Conservation (phyloP, 225 moss, liverwort and hornwort species). For the Takakia lepidozioides region DNA sequence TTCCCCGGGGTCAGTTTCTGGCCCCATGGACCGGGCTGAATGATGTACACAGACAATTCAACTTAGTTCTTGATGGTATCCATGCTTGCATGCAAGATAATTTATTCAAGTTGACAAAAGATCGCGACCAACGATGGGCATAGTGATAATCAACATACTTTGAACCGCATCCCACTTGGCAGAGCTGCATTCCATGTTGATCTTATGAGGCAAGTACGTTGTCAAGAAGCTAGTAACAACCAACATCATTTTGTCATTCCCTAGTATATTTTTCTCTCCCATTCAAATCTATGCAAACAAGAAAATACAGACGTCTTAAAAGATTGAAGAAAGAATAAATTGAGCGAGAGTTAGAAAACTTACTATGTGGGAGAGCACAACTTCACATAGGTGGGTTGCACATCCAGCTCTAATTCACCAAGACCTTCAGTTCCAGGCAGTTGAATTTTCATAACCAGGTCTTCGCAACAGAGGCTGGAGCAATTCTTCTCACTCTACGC, state of each 20-base stretch:
- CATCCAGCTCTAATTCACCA: slow-evolving; percentile 40
- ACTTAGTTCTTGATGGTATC: no score
- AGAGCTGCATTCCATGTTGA: slow-evolving; percentile 39
- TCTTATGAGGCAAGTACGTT: slow-evolving; percentile 51
- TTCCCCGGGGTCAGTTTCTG: no score
- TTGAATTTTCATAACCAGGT: slow-evolving; percentile 47
- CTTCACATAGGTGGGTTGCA: slow-evolving; percentile 47
- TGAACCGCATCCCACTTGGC: slow-evolving; percentile 54
- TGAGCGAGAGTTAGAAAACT: slow-evolving; percentile 6
- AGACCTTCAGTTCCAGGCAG: slow-evolving; percentile 34
- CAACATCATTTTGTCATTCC: neutral
- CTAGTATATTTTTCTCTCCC: neutral
- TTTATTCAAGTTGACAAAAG: no score
- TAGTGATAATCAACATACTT: slow-evolving; percentile 28
- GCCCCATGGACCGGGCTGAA: no score
- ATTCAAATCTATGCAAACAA: neutral
- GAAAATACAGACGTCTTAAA: no score
- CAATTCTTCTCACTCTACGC: slow-evolving; percentile 52
- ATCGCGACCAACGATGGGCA: slow-evolving; percentile 45
- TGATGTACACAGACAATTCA: no score
- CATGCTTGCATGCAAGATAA: no score
- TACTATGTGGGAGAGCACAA: slow-evolving; percentile 40
- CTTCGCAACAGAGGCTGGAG: slow-evolving; percentile 48
- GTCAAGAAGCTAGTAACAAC: slow-evolving; percentile 37
- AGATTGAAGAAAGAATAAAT: neutral